These are phyloP conservation scores for Pneumocystis murina DNA, from an alignment of 1,139 yeast genomes.

Conservation along the genomic window DNA sequence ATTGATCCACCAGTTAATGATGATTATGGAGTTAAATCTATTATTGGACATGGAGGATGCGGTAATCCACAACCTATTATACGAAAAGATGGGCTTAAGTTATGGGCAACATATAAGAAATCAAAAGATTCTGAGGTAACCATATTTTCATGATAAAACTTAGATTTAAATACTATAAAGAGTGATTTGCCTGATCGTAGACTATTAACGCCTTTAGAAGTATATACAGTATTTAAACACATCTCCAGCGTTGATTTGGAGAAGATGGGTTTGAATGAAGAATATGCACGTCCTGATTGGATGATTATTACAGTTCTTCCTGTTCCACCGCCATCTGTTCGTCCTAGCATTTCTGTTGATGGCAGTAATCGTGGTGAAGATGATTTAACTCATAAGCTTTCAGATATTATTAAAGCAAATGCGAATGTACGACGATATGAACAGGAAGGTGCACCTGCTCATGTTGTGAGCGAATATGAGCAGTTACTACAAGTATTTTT, in stretches of 20 bases:
- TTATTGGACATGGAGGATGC: conserved; percentile 81
- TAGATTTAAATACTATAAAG: conserved; percentile 18
- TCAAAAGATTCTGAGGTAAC: conserved; percentile 46
- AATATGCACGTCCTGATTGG: conserved; percentile 98
- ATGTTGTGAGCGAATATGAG: conserved; percentile 91
- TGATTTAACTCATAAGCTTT: conserved; percentile 93
- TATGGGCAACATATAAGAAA: conserved; percentile 96
- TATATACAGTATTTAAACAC: conserved; percentile 80
- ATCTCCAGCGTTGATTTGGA: conserved; percentile 72
- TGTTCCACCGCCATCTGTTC: conserved; percentile 99
- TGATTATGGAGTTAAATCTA: conserved; percentile 18
- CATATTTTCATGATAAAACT: conserved; percentile 20
- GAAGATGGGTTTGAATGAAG: conserved; percentile 80
- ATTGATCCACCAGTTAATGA: conserved; percentile 55
- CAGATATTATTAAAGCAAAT: conserved; percentile 92
- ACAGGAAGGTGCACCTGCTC: conserved; percentile 98
- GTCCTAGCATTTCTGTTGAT: conserved; percentile 95
- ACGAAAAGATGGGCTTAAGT: conserved; percentile 86
- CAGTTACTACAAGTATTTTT: conserved; percentile 50
- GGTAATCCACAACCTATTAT: conserved; percentile 94
- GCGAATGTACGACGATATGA: conserved; percentile 90
- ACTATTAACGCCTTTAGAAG: conserved; percentile 73
- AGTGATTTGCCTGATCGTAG: conserved; percentile 88
- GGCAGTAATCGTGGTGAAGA: conserved; percentile 99
- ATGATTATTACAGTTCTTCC: conserved; percentile 90